Evolutionary conservation across 2,329 filamentous ascomycete genomes (phyloP), one percentile per base, ranked within the genome.

Genomic region (Diaporthe capsici): DNA sequence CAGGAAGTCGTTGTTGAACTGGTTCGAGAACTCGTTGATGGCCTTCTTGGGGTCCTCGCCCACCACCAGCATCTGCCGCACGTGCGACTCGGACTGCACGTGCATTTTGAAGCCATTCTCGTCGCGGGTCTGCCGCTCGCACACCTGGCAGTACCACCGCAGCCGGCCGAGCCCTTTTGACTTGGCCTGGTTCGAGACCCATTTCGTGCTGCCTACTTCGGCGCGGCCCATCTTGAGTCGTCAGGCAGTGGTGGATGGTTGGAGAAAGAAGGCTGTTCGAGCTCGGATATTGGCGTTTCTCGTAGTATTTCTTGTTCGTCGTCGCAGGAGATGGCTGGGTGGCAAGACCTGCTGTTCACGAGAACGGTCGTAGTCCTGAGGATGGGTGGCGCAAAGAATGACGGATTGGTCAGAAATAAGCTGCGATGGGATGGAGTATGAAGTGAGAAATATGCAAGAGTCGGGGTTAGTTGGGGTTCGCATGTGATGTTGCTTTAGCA

Each of bases 61-160:
- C 37, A 98, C 93, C 1, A 96, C 84, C 58, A 96, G 88, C 89
- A 98, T 97, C 79, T 96, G 92, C n/a, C 96, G 93, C 55, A 98
- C 94, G 82, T 98, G 96, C 65, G 91, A 92, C 84, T 98, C 95
- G 77, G 92, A 94, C 80, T 95, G 92, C 1, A 93, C 93, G 85
- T 98, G 96, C 87, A 94, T 94, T 84, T 96, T 96, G 86, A 96
- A 98, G 37, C 93, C 96, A 85, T 98, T 98, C 79, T 96, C 94
- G 82, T 98, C 95, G 76, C 94, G 78, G 83, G 91, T 92, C 80
- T 95, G 93, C 75, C 91, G 89, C 82, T 95, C 90, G 86, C 96
- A 98, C 8, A 94, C 91, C 82, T 94, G 92, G 78, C 96, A 98
- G 86, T 96, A 98, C 94, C 95, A 99, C 83, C 96, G 91, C 72